These are phyloP conservation scores for Epichloe coenophiala DNA, from an alignment of 2,329 filamentous ascomycete genomes.

Conservation along the genomic window DNA sequence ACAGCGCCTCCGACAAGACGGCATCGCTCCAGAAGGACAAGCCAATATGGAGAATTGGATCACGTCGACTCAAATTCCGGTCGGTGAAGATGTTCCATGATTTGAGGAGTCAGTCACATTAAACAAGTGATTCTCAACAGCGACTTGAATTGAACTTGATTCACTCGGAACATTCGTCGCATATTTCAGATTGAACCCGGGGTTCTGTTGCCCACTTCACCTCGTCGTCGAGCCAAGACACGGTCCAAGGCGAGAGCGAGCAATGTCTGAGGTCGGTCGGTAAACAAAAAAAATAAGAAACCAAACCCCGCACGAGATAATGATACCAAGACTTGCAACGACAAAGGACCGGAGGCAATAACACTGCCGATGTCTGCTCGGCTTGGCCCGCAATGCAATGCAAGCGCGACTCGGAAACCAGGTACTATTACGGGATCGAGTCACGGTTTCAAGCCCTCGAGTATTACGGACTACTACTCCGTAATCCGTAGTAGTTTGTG, in stretches of 20 bases:
- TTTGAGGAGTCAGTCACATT: no score
- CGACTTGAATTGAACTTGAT: no score
- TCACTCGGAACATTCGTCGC: not conserved
- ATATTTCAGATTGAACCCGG: not conserved
- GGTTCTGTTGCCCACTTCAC: not conserved
- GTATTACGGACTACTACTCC: no score
- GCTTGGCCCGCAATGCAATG: no score
- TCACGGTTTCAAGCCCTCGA: no score
- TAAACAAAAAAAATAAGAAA: not conserved
- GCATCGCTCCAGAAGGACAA: slow-evolving; percentile 35
- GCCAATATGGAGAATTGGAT: slow-evolving; percentile 79
- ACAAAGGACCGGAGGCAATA: no score
- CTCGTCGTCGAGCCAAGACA: not conserved
- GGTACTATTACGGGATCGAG: no score
- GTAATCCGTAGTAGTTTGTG: no score
- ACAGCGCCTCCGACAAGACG: slow-evolving; percentile 18
- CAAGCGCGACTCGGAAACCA: no score
- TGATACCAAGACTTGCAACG: no score
- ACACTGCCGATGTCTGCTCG: no score
- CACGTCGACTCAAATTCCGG: slow-evolving; percentile 56
- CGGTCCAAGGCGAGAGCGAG: not conserved
- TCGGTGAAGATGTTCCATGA: slow-evolving; percentile 22
- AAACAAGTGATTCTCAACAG: no score
- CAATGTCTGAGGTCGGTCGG: not conserved
- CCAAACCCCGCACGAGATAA: not conserved